Base-by-base conservation (phyloP, 2,329 filamentous ascomycete species). In the Phoma sp. region DNA sequence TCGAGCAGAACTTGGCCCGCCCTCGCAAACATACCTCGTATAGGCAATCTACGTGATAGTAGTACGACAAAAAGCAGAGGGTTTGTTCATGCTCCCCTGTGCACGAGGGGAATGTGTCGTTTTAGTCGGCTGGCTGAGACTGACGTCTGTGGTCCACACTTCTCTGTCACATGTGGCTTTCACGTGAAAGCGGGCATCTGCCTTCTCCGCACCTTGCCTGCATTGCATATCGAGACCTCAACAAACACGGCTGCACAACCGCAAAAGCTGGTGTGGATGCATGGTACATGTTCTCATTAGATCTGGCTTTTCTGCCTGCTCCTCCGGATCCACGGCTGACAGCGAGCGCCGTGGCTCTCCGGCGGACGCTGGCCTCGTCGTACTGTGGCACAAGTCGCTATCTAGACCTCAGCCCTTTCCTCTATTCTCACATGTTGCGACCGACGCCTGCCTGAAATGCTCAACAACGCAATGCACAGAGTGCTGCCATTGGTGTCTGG, bases 401-500 rank as follows among this genome's bases (percentile, higher is more conserved):
- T 63, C 58, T 56, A 57, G 50, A 55, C 51, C 50, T 61, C 58
- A 56, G 51, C 61, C 67, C 61, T 63, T 53, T 55, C 58, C 51
- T 66, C 69, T 69, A 67, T 64, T 55, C 60, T 60, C 64, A 59
- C 52, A 62, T 66, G 60, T 57, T 60, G 58, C 64, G 61, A 65
- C 60, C 55, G 60, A 67, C 66, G 67, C 61, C 65, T 59, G 67
- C 67, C 63, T 58, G 55, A 69, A 70, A 70, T 73, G 69, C 69
- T 63, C 58, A 65, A 62, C 57, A 67, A 61, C 60, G 54, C 61
- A 63, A 69, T 69, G 62, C 66, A 68, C 58, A 59, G 52, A 58
- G 51, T 59, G 52, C 60, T 55, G 60, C 60, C 58, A 29, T 63
- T 48, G 56, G 53, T 39, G 54, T 24, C 60, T 53, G 45, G 52